Percentiles rank a stretch among this genome's conserved stretches.
These are phyloP conservation scores for Iberis pinnata DNA, from an alignment of 345 rosid species.

Conservation along the genomic window DNA sequence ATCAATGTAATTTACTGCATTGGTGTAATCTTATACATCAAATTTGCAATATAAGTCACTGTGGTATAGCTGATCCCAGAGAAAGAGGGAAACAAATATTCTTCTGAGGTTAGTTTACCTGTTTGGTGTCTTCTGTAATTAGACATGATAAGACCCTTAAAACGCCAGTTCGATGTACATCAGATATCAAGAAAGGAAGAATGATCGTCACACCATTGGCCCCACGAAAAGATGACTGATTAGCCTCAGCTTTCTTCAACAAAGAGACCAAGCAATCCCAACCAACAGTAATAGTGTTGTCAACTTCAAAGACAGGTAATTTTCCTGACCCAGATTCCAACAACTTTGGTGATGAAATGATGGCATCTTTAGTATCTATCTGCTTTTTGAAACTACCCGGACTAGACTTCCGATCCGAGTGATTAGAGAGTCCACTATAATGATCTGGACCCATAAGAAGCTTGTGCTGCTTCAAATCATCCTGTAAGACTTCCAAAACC, in stretches of 20 bases:
- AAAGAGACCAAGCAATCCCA: conserved; percentile 97
- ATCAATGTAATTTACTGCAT: conserved; percentile 9
- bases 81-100: conserved; percentile 12
- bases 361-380: conserved; percentile 69
- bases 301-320: conserved; percentile 79
- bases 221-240: conserved; percentile 79
- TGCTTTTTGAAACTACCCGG: conserved; percentile 82
- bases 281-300: conserved; percentile 65
- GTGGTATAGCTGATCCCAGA: conserved; percentile 7
- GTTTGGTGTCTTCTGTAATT: conserved; percentile 78
- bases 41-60: background rate
- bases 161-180: conserved; percentile 80
- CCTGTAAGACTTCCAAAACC: conserved; percentile 83
- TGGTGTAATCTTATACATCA: conserved; percentile 1
- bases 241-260: conserved; percentile 88
- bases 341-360: conserved; percentile 86
- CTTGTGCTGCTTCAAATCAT: conserved; percentile 94
- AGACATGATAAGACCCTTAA: conserved; percentile 87
- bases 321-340: conserved; percentile 76
- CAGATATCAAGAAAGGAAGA: conserved; percentile 83
- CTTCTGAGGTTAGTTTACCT: conserved; percentile 43
- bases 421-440: conserved; percentile 35
- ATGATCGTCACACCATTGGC: conserved; percentile 76
- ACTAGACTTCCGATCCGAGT: conserved; percentile 57
- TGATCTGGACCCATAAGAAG: conserved; percentile 71